Conservation (phyloP, 1,284 basidiomycete species). For the Leccinum idahoense region DNA sequence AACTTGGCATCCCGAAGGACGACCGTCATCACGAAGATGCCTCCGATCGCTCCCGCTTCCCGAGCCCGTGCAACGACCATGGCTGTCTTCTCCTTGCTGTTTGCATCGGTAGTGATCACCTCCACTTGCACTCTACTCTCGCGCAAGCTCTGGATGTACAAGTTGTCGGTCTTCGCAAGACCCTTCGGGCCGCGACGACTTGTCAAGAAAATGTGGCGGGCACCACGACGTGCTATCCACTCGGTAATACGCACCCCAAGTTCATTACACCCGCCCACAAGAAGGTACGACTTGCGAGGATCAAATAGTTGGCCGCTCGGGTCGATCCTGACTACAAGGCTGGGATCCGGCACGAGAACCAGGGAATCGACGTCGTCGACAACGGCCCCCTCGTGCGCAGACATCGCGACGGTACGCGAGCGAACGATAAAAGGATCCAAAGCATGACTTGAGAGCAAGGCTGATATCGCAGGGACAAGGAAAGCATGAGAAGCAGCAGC, state of each 20-base stretch:
- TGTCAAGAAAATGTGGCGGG: slow-evolving; percentile 29
- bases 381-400: slow-evolving; percentile 2
- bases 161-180: slow-evolving; percentile 22
- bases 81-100: slow-evolving; percentile 15
- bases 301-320: slow-evolving; percentile 26
- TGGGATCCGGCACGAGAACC: slow-evolving; percentile 13
- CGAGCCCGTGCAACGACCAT: slow-evolving; percentile 19
- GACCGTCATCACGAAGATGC: slow-evolving; percentile 30
- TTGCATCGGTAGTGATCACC: slow-evolving; percentile 24
- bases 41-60: slow-evolving; percentile 20
- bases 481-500: slow-evolving; percentile 12
- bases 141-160: slow-evolving; percentile 25
- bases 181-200: slow-evolving; percentile 26
- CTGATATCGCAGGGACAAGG: slow-evolving; percentile 12
- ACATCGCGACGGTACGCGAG: slow-evolving; percentile 11
- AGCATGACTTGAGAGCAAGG: slow-evolving; percentile 14
- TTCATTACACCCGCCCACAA: slow-evolving; percentile 28
- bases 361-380: slow-evolving; percentile 6
- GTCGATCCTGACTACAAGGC: slow-evolving; percentile 15
- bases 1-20: slow-evolving; percentile 30
- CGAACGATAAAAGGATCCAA: slow-evolving; percentile 11
- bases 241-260: slow-evolving; percentile 30
- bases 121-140: slow-evolving; percentile 18
- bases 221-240: slow-evolving; percentile 29
- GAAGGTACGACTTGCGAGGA: slow-evolving; percentile 29